A percentile compares a stretch with the other conserved stretches of the same genome.
These are phyloP conservation scores for Strobilomyces echinocephalus DNA, from an alignment of 768 basidiomycete species.

Conservation along the genomic window DNA sequence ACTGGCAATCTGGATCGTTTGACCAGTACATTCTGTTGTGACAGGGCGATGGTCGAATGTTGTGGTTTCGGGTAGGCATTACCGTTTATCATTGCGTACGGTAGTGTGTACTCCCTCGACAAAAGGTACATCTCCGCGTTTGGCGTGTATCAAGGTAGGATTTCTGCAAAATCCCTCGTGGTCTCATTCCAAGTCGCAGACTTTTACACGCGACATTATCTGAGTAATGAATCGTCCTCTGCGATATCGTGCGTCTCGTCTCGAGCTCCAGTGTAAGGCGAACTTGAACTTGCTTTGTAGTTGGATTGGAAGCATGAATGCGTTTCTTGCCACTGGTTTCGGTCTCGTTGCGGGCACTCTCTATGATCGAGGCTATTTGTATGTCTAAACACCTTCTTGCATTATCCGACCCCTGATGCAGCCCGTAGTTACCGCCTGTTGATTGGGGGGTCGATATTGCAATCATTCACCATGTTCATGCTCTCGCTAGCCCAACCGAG, in stretches of 20 bases:
- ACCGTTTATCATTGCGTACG: not conserved
- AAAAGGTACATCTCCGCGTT: conserved; percentile 33
- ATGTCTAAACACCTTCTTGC: not conserved
- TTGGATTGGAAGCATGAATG: conserved; percentile 47
- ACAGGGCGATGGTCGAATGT: conserved; percentile 29
- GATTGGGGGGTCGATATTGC: conserved; percentile 42
- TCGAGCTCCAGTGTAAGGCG: not conserved
- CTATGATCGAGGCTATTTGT: conserved; percentile 52
- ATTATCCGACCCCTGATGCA: not conserved
- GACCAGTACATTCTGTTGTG: not conserved
- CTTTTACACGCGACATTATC: conserved; percentile 36
- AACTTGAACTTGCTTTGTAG: conserved; percentile 12
- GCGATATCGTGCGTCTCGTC: conserved; percentile 33
- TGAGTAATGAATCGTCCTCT: conserved; percentile 31
- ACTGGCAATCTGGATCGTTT: not conserved
- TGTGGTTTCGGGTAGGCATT: conserved; percentile 31
- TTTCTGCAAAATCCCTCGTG: not conserved
- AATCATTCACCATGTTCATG: conserved; percentile 39
- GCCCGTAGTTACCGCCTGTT: conserved; percentile 39
- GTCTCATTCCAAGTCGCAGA: conserved; percentile 20
- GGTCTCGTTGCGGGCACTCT: conserved; percentile 41
- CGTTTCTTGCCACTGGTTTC: conserved; percentile 34
- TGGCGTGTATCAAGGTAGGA: conserved; percentile 39
- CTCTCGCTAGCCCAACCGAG: conserved; percentile 40
- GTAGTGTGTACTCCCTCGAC: not conserved